Conservation (phyloP, 1,284 basidiomycete species). For the Fomitopsis betulina region DNA sequence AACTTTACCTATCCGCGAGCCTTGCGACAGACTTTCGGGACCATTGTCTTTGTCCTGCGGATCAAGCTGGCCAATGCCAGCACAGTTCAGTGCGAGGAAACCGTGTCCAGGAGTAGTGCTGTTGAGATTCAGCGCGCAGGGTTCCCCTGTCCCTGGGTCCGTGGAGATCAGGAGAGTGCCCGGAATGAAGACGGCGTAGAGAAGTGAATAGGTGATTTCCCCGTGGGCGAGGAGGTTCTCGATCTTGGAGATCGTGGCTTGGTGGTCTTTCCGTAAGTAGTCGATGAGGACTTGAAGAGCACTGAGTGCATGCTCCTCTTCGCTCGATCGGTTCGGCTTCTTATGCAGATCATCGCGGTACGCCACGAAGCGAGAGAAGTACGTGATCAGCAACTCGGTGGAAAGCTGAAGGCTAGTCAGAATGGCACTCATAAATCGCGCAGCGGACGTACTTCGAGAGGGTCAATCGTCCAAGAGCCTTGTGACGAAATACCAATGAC, state of each 20-base stretch:
- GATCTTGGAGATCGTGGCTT: constrained; percentile 39
- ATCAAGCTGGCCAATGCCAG: constrained; percentile 20
- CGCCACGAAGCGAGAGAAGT: background rate
- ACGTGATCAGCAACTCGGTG: background rate
- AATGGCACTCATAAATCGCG: background rate
- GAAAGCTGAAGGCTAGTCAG: constrained; percentile 8
- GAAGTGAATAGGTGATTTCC: constrained; percentile 51
- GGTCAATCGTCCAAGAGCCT: constrained; percentile 52
- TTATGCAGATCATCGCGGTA: background rate
- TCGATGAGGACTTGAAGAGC: constrained; percentile 42
- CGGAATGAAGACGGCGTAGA: constrained; percentile 50
- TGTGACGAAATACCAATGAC: constrained; percentile 49
- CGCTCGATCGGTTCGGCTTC: background rate
- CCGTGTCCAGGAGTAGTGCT: too few species aligned
- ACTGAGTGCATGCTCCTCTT: constrained; percentile 34
- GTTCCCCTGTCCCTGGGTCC: constrained; percentile 31
- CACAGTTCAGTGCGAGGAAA: background rate
- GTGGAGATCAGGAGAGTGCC: constrained; percentile 43
- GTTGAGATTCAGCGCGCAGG: background rate
- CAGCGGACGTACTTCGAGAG: constrained; percentile 37
- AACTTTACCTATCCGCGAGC: background rate
- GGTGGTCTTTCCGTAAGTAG: constrained; percentile 45
- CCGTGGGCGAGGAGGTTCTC: constrained; percentile 41
- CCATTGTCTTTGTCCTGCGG: constrained; percentile 30
- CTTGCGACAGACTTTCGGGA: constrained; percentile 3